phyloP scores from a whole-genome alignment of 371 early-diverging fungal genomes.

The Smittium culicis region DNA sequence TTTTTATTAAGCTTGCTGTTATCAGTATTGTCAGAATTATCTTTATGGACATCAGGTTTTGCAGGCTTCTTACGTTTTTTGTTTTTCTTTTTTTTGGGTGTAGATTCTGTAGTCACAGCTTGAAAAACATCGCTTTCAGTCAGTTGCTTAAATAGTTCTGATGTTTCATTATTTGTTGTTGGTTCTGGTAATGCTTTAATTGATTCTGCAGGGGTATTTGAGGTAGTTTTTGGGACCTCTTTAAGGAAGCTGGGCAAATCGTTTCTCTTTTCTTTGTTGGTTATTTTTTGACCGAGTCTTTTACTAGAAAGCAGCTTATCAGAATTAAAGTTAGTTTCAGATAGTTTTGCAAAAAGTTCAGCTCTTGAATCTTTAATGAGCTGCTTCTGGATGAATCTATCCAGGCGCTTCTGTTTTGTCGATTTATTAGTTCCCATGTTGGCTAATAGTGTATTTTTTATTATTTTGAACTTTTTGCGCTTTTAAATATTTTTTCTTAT shows the following conservation, averaged over 20 bases:
- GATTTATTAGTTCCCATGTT: constrained; percentile 32
- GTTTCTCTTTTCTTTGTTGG: no score
- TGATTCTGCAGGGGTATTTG: background rate
- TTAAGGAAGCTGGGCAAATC: background rate
- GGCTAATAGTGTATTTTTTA: no score
- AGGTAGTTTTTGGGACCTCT: background rate
- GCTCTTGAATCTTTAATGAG: constrained; percentile 84
- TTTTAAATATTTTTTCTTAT: no score
- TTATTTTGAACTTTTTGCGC: no score
- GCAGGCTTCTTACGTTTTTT: background rate
- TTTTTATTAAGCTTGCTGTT: no score
- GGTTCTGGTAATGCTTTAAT: background rate
- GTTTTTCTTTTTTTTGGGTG: constrained; percentile 41
- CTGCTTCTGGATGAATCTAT: constrained; percentile 80
- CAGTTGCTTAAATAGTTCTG: background rate
- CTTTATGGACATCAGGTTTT: background rate
- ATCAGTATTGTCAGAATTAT: no score
- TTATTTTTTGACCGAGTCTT: constrained; percentile 43
- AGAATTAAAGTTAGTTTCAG: constrained; percentile 50
- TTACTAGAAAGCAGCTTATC: constrained; percentile 68
- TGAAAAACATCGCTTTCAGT: background rate
- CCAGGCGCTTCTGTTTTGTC: constrained; percentile 63
- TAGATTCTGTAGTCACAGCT: constrained; percentile 42
- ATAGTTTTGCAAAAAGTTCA: constrained; percentile 63
- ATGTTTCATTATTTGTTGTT: background rate